A percentile compares a stretch with the other conserved stretches of the same genome.
These are phyloP conservation scores for Zizania palustris DNA, from an alignment of 202 grass and related monocot species.

Conservation along the genomic window DNA sequence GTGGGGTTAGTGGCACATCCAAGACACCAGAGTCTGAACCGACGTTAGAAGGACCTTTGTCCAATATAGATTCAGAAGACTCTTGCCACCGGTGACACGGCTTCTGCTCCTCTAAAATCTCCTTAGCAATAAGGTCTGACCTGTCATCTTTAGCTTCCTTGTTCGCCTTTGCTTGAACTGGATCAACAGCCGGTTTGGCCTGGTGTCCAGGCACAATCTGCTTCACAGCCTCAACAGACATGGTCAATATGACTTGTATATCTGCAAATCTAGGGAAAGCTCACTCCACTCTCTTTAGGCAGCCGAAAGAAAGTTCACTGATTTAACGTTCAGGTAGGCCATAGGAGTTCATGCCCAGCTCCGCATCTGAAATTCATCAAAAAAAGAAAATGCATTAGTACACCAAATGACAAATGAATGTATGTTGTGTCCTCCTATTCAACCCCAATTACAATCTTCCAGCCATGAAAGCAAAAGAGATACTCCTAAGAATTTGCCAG, in stretches of 20 bases:
- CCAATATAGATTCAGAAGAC: slow-evolving; percentile 51
- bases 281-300: slow-evolving; percentile 2
- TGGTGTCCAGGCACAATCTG: slow-evolving; percentile 33
- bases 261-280: slow-evolving; percentile 10
- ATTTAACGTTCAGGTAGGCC: background rate
- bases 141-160: background rate
- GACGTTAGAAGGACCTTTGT: slow-evolving; percentile 53
- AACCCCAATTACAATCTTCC: background rate
- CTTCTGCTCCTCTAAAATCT: slow-evolving; percentile 38
- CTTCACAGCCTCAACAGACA: slow-evolving; percentile 36
- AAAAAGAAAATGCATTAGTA: slow-evolving; percentile 25
- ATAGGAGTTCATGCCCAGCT: background rate
- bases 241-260: slow-evolving; percentile 6
- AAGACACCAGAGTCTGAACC: slow-evolving; percentile 33
- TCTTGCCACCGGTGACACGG: slow-evolving; percentile 37
- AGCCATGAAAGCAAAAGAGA: background rate
- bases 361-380: slow-evolving; percentile 16
- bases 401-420: background rate
- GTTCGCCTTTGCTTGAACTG: slow-evolving; percentile 10
- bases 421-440: background rate
- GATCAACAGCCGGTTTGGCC: slow-evolving; percentile 24
- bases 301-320: background rate
- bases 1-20: slow-evolving; percentile 29
- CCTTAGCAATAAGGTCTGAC: slow-evolving; percentile 12
- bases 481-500: background rate